Evolutionary conservation across 2,329 filamentous ascomycete genomes (phyloP).

Genomic region (Fusarium brachygibbosum): DNA sequence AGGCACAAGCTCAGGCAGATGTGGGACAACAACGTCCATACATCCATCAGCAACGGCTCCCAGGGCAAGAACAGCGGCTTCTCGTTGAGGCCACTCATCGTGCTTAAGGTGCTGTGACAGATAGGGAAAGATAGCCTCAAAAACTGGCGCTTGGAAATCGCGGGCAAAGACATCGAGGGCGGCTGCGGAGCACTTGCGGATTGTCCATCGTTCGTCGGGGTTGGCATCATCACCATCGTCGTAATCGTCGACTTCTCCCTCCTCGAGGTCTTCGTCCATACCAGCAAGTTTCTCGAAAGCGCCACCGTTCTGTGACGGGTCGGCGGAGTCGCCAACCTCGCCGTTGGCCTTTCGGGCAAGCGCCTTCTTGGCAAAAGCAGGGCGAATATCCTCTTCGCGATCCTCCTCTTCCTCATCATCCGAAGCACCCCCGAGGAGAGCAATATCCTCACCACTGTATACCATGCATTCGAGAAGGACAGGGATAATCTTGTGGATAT

Average conservation of each 20-base stretch:
- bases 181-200: slow-evolving; percentile 96
- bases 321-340: slow-evolving; percentile 63
- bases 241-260: slow-evolving; percentile 85
- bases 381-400: slow-evolving; percentile 89
- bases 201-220: slow-evolving; percentile 92
- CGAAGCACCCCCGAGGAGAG: slow-evolving; percentile 83
- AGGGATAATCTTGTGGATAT: slow-evolving; percentile 87
- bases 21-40: slow-evolving; percentile 88
- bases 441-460: slow-evolving; percentile 93
- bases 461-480: slow-evolving; percentile 95
- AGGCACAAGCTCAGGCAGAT: slow-evolving; percentile 89
- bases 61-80: slow-evolving; percentile 93
- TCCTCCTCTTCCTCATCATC: slow-evolving; percentile 95
- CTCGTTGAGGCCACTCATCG: slow-evolving; percentile 89
- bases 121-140: slow-evolving; percentile 92
- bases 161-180: slow-evolving; percentile 94
- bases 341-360: slow-evolving; percentile 71
- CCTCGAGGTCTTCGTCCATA: slow-evolving; percentile 83
- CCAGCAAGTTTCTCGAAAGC: slow-evolving; percentile 67
- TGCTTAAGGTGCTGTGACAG: slow-evolving; percentile 90
- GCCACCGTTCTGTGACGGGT: slow-evolving; percentile 65
- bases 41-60: slow-evolving; percentile 97
- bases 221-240: slow-evolving; percentile 83
- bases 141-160: slow-evolving; percentile 89
- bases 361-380: slow-evolving; percentile 83